Evolutionary conservation across 768 basidiomycete species (phyloP), one percentile per base, ranked within the genome.

Genomic region (Mycena haematopus): DNA sequence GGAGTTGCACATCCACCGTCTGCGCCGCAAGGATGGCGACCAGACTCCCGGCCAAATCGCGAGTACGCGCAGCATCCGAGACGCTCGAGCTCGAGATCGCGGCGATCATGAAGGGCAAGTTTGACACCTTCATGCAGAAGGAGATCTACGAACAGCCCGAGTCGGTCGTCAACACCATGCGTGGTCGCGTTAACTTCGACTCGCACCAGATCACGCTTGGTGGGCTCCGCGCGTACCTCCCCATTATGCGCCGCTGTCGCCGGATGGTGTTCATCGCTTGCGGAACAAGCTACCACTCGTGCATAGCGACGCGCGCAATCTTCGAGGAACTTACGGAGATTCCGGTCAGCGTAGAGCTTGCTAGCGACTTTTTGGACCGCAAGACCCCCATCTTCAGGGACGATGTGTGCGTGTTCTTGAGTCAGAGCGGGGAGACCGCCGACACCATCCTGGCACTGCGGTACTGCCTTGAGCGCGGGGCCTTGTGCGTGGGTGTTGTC

Each of bases 61-160:
- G 33, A 73, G 92, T 25, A 96, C 95, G 35, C 92, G 97, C 68
- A 94, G 87, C 67, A 99, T 99, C n/a, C 76, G 97, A 99, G 81
- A 97, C 95, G 6, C 88, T 99, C 69, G 97, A 99, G 79, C 88
- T 99, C 67, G 97, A 99, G 78, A 87, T 99, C 49, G 96, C 96
- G n/a, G 97, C 96, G 68, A 99, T 99, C 80, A 99, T 99, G 97
- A 99, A 99, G 85, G 97, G 97, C 74, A 94, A 95, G 77, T 99
- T 99, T 75, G 94, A 94, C 74, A 96, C 96, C 74, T 99, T 99
- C 81, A 99, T 99, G 97, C 96, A 99, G 76, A 99, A 99, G 82
- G 97, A 99, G 78, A 98, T 98, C 70, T 98, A 95, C 82, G 93
- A 98, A 74, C 96, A 99, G 76, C 96, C 97, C 53, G 97, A 99